These are phyloP conservation scores for Andrographis paniculata DNA, from an alignment of 305 asterid genomes.

Conservation along the genomic window DNA sequence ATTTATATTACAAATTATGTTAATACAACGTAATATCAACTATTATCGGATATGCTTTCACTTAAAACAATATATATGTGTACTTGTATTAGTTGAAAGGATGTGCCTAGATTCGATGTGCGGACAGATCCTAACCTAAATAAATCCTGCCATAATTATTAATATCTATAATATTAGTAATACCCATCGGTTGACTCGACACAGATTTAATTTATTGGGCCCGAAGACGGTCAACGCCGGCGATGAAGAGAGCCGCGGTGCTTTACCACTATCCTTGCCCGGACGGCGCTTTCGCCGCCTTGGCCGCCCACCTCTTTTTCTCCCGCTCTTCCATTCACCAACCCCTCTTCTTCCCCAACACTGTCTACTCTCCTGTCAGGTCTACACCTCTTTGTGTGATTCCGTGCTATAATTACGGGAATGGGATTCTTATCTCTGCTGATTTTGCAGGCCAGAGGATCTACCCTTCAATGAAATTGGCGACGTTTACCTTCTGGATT, in stretches of 20 bases:
- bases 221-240: conserved; percentile 12
- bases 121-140: too few relatives aligned
- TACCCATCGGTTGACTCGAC: too few relatives aligned
- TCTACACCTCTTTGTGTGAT: conserved; percentile 2
- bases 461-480: conserved; percentile 61
- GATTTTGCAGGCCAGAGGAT: conserved; percentile 58
- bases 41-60: too few relatives aligned
- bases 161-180: too few relatives aligned
- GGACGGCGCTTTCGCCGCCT: conserved; percentile 88
- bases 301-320: conserved; percentile 80
- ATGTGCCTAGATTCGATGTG: too few relatives aligned
- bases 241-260: conserved; percentile 46
- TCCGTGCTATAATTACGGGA: too few relatives aligned
- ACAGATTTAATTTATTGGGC: too few relatives aligned
- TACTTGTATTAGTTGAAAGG: too few relatives aligned
- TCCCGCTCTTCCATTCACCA: conserved; percentile 33
- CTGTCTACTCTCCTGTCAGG: conserved; percentile 80
- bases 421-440: background rate
- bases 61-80: too few relatives aligned
- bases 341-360: conserved; percentile 61
- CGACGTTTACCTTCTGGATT: conserved; percentile 67
- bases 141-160: too few relatives aligned
- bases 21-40: too few relatives aligned
- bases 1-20: too few relatives aligned
- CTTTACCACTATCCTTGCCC: conserved; percentile 90